phyloP scores from a whole-genome alignment of 768 basidiomycete species.

The Sarcodon sp. region DNA sequence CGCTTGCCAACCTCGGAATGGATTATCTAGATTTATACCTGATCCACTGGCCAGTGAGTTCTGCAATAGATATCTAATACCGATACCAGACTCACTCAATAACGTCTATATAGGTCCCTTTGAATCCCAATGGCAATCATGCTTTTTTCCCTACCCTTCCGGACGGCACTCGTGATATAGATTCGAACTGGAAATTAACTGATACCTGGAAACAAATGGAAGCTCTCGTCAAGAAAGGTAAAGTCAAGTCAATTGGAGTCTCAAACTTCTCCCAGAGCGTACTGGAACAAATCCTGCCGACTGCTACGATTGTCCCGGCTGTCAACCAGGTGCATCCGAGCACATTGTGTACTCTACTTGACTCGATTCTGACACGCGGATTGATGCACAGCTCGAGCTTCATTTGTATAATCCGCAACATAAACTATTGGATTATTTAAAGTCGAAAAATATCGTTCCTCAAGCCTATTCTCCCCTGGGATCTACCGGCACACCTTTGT shows the following conservation, averaged over 20 bases:
- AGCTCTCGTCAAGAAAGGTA: constrained; percentile 53
- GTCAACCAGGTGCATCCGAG: constrained; percentile 47
- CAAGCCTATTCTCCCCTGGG: constrained; percentile 80
- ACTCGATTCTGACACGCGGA: background rate
- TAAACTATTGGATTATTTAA: constrained; percentile 47
- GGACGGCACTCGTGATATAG: constrained; percentile 54
- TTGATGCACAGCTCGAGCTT: constrained; percentile 41
- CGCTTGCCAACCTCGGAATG: constrained; percentile 65
- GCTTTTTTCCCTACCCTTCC: constrained; percentile 43
- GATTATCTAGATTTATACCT: constrained; percentile 79
- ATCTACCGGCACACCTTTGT: constrained; percentile 50
- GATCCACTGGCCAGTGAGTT: constrained; percentile 55
- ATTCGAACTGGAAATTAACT: constrained; percentile 47
- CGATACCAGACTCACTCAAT: background rate
- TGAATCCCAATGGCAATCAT: constrained; percentile 60
- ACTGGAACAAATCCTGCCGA: constrained; percentile 58
- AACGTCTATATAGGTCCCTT: constrained; percentile 23
- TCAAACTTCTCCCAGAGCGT: constrained; percentile 64
- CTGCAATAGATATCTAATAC: background rate
- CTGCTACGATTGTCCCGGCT: constrained; percentile 53
- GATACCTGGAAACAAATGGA: constrained; percentile 87
- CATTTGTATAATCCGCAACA: constrained; percentile 71
- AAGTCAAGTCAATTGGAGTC: constrained; percentile 54
- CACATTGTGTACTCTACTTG: background rate
- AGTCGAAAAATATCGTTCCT: constrained; percentile 51